phyloP scores from a whole-genome alignment of 192 early-diverging fungal genomes.

The Bifiguratus adelaidae region DNA sequence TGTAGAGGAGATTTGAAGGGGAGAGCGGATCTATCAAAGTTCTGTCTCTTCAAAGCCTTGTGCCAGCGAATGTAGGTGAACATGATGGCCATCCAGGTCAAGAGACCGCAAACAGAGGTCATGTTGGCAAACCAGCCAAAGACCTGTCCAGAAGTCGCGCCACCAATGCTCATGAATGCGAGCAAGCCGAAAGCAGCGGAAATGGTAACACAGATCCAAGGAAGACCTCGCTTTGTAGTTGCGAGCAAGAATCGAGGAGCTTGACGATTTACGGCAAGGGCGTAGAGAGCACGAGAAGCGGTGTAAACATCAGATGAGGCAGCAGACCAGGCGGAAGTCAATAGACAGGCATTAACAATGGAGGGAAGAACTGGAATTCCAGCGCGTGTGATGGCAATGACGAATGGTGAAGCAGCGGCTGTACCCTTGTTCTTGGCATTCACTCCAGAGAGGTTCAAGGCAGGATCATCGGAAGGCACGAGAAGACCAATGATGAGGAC shows the following conservation, averaged over 20 bases:
- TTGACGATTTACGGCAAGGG: slow-evolving; percentile 32
- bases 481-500: slow-evolving; percentile 49
- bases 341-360: slow-evolving; percentile 46
- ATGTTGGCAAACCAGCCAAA: slow-evolving; percentile 47
- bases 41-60: slow-evolving; percentile 50
- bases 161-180: slow-evolving; percentile 10
- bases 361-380: slow-evolving; percentile 25
- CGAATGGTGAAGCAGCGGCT: slow-evolving; percentile 36
- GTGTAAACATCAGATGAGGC: slow-evolving; percentile 49
- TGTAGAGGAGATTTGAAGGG: slow-evolving; percentile 55
- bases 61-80: slow-evolving; percentile 70
- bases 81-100: slow-evolving; percentile 67
- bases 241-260: slow-evolving; percentile 32
- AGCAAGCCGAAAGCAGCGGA: slow-evolving; percentile 8
- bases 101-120: slow-evolving; percentile 57
- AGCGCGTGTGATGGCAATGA: slow-evolving; percentile 31
- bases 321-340: slow-evolving; percentile 46
- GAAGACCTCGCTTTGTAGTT: slow-evolving; percentile 33
- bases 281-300: slow-evolving; percentile 40
- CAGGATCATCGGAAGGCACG: slow-evolving; percentile 31
- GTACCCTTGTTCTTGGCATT: slow-evolving; percentile 5
- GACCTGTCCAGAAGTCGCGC: slow-evolving; percentile 20
- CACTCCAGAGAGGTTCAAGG: too few species aligned
- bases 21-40: slow-evolving; percentile 34
- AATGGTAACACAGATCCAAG: slow-evolving; percentile 26